Conservation (phyloP, 2,329 filamentous ascomycete species). For the Aureobasidium sp. region DNA sequence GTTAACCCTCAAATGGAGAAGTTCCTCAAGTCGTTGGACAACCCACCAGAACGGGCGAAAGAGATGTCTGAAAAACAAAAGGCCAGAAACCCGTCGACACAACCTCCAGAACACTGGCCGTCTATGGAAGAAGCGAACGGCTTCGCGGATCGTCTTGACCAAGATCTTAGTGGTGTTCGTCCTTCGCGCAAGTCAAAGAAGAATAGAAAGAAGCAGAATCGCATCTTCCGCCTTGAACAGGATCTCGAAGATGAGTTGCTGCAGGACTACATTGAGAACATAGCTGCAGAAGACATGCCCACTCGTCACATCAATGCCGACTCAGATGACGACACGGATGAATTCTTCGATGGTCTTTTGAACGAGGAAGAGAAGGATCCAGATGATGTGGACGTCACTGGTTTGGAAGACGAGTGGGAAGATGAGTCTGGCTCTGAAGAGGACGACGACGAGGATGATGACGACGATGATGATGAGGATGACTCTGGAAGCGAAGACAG, state of each 20-base stretch:
- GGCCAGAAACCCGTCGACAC: not conserved
- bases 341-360: constrained; percentile 24
- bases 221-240: constrained; percentile 21
- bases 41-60: constrained; percentile 8
- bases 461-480: constrained; percentile 35
- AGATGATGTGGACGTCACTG: constrained; percentile 21
- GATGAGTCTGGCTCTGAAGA: constrained; percentile 13
- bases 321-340: constrained; percentile 19
- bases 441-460: constrained; percentile 28
- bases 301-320: constrained; percentile 13
- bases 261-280: constrained; percentile 66
- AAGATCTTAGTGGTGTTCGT: constrained; percentile 7
- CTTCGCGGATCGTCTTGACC: constrained; percentile 11
- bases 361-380: constrained; percentile 24
- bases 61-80: not conserved
- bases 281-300: constrained; percentile 31
- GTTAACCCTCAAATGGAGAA: constrained; percentile 5
- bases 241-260: constrained; percentile 51
- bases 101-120: constrained; percentile 1
- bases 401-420: constrained; percentile 18
- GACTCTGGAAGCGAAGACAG: constrained; percentile 31
- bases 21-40: constrained; percentile 1
- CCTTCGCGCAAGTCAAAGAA: constrained; percentile 23
- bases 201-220: constrained; percentile 29
- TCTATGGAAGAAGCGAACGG: constrained; percentile 6